A percentile compares a stretch with the other conserved stretches of the same genome.
These are phyloP conservation scores for Argentina anserina DNA, from an alignment of 306 rosid genomes.

Conservation along the genomic window DNA sequence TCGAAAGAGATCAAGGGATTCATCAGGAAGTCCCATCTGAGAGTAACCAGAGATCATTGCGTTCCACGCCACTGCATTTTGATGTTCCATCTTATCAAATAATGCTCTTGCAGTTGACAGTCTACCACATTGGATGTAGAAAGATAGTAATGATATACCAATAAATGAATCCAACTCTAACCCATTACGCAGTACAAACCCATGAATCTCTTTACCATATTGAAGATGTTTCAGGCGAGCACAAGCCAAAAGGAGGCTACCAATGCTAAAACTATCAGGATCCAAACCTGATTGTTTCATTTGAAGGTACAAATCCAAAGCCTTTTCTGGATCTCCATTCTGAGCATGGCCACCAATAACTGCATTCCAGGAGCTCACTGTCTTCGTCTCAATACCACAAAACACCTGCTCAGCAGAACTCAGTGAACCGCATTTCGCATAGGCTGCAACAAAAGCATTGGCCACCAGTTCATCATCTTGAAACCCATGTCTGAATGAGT, in stretches of 20 bases:
- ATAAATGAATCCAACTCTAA: conserved; percentile 60
- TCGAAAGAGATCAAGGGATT: conserved; percentile 55
- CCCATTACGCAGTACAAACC: conserved; percentile 59
- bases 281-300: conserved; percentile 51
- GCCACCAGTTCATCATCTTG: conserved; percentile 50
- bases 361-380: conserved; percentile 83
- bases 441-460: conserved; percentile 68
- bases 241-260: conserved; percentile 70
- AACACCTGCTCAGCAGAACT: conserved; percentile 55
- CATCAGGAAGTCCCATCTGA: conserved; percentile 58
- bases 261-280: conserved; percentile 58
- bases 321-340: conserved; percentile 65
- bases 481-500: conserved; percentile 51
- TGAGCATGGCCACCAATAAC: conserved; percentile 59
- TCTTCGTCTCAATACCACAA: conserved; percentile 39
- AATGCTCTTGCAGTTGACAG: conserved; percentile 38
- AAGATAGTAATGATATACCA: conserved; percentile 56
- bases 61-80: conserved; percentile 64
- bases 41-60: conserved; percentile 60
- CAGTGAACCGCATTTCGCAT: conserved; percentile 60
- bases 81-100: conserved; percentile 46
- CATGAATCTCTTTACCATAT: conserved; percentile 64
- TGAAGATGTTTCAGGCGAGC: conserved; percentile 41
- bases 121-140: conserved; percentile 50
- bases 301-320: conserved; percentile 55